These are phyloP conservation scores for Tuber calosporum DNA, from an alignment of 495 filamentous ascomycete species.

Conservation along the genomic window DNA sequence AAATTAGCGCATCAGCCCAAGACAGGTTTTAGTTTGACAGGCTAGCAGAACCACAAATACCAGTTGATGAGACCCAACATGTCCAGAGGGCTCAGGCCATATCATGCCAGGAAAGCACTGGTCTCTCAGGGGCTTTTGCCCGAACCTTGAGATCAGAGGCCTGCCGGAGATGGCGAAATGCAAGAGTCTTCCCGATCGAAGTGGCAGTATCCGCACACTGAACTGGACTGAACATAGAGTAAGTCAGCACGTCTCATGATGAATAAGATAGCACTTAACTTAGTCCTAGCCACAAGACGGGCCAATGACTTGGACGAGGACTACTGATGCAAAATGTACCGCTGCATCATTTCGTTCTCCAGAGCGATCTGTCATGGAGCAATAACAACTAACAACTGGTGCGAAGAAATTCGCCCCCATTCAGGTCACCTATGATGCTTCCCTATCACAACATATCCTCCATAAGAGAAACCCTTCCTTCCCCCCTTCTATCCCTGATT, in stretches of 20 bases:
- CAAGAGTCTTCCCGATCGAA: not conserved
- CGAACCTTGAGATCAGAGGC: too few species aligned
- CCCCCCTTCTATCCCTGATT: not conserved
- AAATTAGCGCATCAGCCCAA: too few species aligned
- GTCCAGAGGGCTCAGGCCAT: too few species aligned
- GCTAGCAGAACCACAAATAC: too few species aligned
- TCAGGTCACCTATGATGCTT: not conserved
- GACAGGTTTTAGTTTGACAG: too few species aligned
- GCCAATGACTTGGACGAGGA: not conserved
- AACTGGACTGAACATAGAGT: not conserved
- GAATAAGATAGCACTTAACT: not conserved
- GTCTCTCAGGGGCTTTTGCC: too few species aligned
- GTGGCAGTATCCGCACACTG: not conserved
- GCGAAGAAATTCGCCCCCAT: not conserved
- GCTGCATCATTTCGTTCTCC: not conserved
- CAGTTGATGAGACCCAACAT: too few species aligned
- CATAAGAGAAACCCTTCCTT: not conserved
- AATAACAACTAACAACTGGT: not conserved
- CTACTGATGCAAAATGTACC: not conserved
- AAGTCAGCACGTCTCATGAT: not conserved
- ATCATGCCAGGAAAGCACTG: too few species aligned
- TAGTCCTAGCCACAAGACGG: not conserved
- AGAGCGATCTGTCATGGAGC: not conserved
- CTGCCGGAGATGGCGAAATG: too few species aligned
- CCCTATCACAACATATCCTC: not conserved